Base-by-base conservation (phyloP, 352 stramenopile species). In the Elongisporangium senticosum region DNA sequence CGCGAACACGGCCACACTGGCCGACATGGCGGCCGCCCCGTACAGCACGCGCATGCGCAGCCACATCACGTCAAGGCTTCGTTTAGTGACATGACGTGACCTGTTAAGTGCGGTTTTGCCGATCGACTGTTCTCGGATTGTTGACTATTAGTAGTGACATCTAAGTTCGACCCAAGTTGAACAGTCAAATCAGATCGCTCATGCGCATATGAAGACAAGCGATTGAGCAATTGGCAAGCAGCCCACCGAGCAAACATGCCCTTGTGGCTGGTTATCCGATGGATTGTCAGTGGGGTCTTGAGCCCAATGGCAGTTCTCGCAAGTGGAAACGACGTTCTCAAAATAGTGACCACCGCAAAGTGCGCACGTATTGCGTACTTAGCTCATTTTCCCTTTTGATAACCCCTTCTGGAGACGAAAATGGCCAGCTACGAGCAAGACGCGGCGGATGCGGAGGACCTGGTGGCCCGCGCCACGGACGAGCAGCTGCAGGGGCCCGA, bases 11-110 rank as follows among this genome's bases (percentile, higher is more conserved):
- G 89, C 66, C 22, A 92, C 70, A 55, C 81, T 73, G 14, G 78
- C 82, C 7, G 86, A 85, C 79, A 95, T 91, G 63, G 86, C 86
- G 55, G 81, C 83, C 2, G 77, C 83, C 20, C 86, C 86, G 53
- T 90, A 95, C 26, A 90, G 61, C 47, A 90, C 48, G 14, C 72
- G 79, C 62, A 75, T 67, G 48, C 71, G 77, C 63, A 83, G 57
- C 58, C 83, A 59, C 49, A 88, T 49, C 68, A 77, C 71, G 19
- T 23, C 14, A 10, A 22, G 8, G 33, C 33, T 43, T 43, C 33
- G 2, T 15, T 17, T 43, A 17, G 49, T 26, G 49, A 22, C 19
- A 53, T 17, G 49, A 5, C 22, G 49, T 53, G 20, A 53, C 15
- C 49, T 0, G 11, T 43, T 43, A 53, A 53, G 49, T 53, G 49